Conservation (phyloP, 148 eudicot genomes). For the Gaultheria prostrata region DNA sequence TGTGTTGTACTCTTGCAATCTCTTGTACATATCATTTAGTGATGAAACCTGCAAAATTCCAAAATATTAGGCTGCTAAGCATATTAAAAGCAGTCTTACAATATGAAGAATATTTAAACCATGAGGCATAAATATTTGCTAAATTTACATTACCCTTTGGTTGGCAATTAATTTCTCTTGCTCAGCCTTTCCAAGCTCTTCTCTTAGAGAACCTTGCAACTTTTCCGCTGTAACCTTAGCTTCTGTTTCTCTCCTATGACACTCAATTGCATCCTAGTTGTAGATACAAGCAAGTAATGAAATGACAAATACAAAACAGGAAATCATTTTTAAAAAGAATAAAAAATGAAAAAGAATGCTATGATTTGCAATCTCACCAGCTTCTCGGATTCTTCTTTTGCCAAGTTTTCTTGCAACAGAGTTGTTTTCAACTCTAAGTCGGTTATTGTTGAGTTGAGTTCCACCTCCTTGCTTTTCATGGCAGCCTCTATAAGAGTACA, state of each 20-base stretch:
- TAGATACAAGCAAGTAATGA: slow-evolving; percentile 1
- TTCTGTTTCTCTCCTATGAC: slow-evolving; percentile 52
- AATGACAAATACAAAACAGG: not conserved
- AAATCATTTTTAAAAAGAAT: not conserved
- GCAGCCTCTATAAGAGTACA: slow-evolving; percentile 32
- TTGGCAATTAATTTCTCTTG: slow-evolving; percentile 49
- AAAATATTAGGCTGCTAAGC: not conserved
- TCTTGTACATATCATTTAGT: slow-evolving; percentile 59
- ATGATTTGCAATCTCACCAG: slow-evolving; percentile 34
- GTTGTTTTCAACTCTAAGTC: slow-evolving; percentile 36
- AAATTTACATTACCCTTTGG: slow-evolving; percentile 40
- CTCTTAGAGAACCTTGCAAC: slow-evolving; percentile 35
- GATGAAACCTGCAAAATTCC: slow-evolving; percentile 40
- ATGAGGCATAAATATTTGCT: not conserved
- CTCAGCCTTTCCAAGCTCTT: slow-evolving; percentile 51
- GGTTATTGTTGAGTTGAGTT: slow-evolving; percentile 31
- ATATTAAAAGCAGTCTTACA: not conserved
- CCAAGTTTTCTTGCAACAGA: slow-evolving; percentile 40
- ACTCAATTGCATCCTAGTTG: slow-evolving; percentile 47
- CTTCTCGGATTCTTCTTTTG: slow-evolving; percentile 54
- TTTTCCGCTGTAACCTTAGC: slow-evolving; percentile 51
- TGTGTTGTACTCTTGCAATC: slow-evolving; percentile 68
- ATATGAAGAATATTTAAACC: not conserved
- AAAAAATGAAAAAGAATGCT: not conserved
- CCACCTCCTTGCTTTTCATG: slow-evolving; percentile 54